These are phyloP conservation scores for Dioszegia crocea DNA, from an alignment of 768 basidiomycete genomes.

Conservation along the genomic window DNA sequence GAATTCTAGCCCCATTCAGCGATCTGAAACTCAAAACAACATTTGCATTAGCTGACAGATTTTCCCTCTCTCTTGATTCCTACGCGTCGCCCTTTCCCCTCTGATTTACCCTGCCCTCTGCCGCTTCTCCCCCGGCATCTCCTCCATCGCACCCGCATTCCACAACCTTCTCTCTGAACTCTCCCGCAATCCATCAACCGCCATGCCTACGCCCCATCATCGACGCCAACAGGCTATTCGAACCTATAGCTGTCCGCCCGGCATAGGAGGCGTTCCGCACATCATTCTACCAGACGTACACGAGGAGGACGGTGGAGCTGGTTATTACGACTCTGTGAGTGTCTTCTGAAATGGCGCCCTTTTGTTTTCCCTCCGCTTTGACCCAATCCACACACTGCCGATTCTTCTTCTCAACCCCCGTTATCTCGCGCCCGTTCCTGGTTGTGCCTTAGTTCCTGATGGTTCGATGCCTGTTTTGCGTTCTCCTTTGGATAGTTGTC, in stretches of 20 bases:
- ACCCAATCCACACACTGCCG: neutral
- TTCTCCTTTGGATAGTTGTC: neutral
- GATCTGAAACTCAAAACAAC: neutral
- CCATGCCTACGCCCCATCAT: slow-evolving; percentile 2
- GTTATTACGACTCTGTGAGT: neutral
- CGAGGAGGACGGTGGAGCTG: neutral
- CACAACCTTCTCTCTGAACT: neutral
- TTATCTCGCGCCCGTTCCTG: neutral
- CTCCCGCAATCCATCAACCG: neutral
- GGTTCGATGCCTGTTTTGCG: neutral
- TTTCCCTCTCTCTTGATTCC: no score
- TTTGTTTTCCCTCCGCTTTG: neutral
- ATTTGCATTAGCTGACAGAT: neutral
- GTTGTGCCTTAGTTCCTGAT: neutral
- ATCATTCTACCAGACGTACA: neutral
- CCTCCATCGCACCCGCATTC: no score
- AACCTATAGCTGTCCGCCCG: neutral
- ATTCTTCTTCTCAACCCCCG: neutral
- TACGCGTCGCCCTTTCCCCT: no score
- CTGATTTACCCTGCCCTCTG: neutral
- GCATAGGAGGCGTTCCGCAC: neutral
- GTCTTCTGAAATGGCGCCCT: neutral
- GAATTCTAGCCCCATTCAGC: no score
- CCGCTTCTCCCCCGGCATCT: no score
- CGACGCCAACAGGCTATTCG: slow-evolving; percentile 9